Base-by-base conservation (phyloP, 2,329 filamentous ascomycete species). In the Pezicula neosporulosa region DNA sequence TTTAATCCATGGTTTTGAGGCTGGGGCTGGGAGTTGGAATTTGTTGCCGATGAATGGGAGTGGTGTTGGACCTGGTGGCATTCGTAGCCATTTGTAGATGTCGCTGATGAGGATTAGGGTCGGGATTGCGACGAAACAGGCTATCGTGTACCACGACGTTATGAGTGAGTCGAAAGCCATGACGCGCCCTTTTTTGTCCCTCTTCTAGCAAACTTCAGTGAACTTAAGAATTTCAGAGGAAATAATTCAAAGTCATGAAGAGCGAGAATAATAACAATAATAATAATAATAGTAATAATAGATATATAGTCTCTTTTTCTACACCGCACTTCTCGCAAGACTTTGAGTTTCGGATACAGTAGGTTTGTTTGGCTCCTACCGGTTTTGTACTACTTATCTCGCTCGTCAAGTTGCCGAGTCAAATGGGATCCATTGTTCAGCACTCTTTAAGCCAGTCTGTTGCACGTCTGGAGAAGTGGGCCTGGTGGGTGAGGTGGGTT, bases 1-100 rank as follows among this genome's bases (percentile, higher is more conserved):
- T 48, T 69, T 63, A 9, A 72, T 51, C 70, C 69, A 73, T 18
- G 68, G 67, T 50, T 65, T 60, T 10, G 52, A 53, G 13, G 53
- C n/a, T n/a, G 58, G 30, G 58, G 67, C 47, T n/a, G n/a, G n/a
- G n/a, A 72, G 60, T 36, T 66, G 60, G 45, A 64, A 53, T 48
- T 66, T 69, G 59, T 72, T 72, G 43, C 70, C 74, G 15, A 77
- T 56, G 60, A 77, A 75, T 2, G 73, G 74, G 6, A 76, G 63
- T 2, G 74, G 72, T 3, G 60, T 67, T 2, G 75, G 75, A 6
- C 75, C 75, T 5, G 73, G 74, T 16, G 74, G 74, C 68, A 77
- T 73, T 44, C 69, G 67, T 2, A 52, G 51, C 63, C 63, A 71
- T 37, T 48, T 64, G n/a, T 60, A 53, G 16, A 66, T 44, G 51